Conservation (phyloP, 352 stramenopile genomes). For the Phytophthora palmivora region DNA sequence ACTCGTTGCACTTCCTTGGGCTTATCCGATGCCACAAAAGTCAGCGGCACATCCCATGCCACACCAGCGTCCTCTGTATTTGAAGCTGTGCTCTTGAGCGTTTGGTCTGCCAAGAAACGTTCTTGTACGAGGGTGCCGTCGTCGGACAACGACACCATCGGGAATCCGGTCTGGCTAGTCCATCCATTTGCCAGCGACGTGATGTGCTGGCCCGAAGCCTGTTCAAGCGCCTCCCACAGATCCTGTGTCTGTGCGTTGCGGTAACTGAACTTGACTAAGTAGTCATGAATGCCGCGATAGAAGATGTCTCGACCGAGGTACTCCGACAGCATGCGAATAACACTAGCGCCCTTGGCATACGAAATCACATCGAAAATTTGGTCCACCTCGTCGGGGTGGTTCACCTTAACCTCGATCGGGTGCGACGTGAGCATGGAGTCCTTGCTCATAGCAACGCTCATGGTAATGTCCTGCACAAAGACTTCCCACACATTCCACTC, state of each 20-base stretch:
- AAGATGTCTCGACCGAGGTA: constrained; percentile 81
- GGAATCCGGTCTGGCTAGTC: constrained; percentile 96
- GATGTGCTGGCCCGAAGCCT: constrained; percentile 92
- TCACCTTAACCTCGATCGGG: constrained; percentile 96
- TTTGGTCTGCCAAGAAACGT: constrained; percentile 94
- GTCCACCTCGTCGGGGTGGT: constrained; percentile 95
- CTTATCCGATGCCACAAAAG: constrained; percentile 59
- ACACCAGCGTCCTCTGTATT: constrained; percentile 32
- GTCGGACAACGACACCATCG: constrained; percentile 82
- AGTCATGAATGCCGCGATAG: constrained; percentile 91
- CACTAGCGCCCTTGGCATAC: constrained; percentile 93
- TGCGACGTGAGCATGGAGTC: constrained; percentile 94
- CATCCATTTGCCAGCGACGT: constrained; percentile 92
- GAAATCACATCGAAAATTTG: constrained; percentile 99
- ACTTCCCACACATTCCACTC: constrained; percentile 97
- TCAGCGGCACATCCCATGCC: constrained; percentile 89
- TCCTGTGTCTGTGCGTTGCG: constrained; percentile 95
- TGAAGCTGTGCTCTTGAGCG: constrained; percentile 45
- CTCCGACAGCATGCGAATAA: constrained; percentile 84
- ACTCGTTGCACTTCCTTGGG: constrained; percentile 58
- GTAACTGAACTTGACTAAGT: constrained; percentile 95
- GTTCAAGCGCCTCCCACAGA: constrained; percentile 94
- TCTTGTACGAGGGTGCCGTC: constrained; percentile 85
- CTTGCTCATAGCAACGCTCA: constrained; percentile 89
- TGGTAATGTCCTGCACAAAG: constrained; percentile 90